A percentile compares a stretch with the other conserved stretches of the same genome.
Evolutionary conservation across 2,329 filamentous ascomycete species (phyloP).

Genomic region (Colletotrichum gigasporum): DNA sequence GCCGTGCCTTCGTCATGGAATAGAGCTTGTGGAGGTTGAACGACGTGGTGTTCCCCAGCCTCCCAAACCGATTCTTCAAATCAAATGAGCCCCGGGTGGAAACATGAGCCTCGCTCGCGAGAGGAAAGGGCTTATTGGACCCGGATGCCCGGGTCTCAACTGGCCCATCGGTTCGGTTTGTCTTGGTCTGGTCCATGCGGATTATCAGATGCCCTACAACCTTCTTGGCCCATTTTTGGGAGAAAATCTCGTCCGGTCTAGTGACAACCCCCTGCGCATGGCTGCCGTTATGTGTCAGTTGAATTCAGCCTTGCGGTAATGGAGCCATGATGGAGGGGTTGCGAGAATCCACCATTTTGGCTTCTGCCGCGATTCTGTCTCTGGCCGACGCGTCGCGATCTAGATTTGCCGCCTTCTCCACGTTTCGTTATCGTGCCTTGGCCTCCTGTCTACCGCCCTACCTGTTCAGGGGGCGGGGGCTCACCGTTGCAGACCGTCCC

Average conservation of each 20-base stretch:
- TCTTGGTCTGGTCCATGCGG: background rate
- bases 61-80: background rate
- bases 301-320: slow-evolving; percentile 2
- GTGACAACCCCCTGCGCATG: slow-evolving; percentile 5
- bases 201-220: too few relatives aligned
- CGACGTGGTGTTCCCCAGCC: too few relatives aligned
- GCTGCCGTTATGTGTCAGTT: background rate
- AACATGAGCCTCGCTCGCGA: background rate
- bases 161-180: background rate
- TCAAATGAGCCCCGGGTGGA: background rate
- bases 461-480: background rate
- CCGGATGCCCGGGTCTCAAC: background rate
- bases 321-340: background rate
- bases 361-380: background rate
- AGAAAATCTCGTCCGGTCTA: background rate
- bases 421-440: background rate
- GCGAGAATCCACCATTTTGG: slow-evolving; percentile 8
- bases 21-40: too few relatives aligned
- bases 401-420: background rate
- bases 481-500: background rate
- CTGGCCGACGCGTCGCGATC: background rate
- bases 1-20: too few relatives aligned
- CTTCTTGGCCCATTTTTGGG: background rate
- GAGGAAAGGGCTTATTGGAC: background rate
- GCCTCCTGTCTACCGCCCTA: too few relatives aligned